Evolutionary conservation across 768 basidiomycete species (phyloP).

Genomic region (Hericium rajendrae): DNA sequence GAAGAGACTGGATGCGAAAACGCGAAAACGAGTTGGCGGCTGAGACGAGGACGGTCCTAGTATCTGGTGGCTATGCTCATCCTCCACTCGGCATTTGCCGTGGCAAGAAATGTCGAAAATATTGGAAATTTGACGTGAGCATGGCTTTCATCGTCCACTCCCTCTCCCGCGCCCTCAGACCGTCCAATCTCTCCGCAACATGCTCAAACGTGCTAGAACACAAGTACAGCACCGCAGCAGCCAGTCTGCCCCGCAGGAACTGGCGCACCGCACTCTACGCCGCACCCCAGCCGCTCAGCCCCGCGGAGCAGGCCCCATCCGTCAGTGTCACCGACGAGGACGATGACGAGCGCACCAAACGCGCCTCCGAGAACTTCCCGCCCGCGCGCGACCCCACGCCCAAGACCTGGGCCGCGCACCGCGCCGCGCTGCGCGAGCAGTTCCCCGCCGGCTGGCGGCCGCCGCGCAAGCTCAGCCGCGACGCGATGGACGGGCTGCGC

Average conservation of each 20-base stretch:
- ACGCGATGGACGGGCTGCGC: conserved; percentile 43
- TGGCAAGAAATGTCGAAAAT: too few species aligned
- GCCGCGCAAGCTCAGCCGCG: conserved; percentile 39
- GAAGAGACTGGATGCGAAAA: conserved; percentile 3
- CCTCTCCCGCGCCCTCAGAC: neutral
- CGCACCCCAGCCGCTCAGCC: conserved; percentile 4
- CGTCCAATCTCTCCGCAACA: neutral
- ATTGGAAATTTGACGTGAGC: too few species aligned
- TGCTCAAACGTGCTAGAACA: neutral
- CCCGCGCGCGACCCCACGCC: conserved; percentile 16
- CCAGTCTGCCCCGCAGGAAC: neutral
- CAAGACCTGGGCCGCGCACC: conserved; percentile 19
- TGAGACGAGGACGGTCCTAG: neutral
- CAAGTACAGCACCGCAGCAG: neutral
- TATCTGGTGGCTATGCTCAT: neutral
- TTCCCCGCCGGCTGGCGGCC: conserved; percentile 40
- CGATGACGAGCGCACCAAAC: conserved; percentile 5
- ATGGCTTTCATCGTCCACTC: neutral
- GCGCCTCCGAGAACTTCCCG: conserved; percentile 9
- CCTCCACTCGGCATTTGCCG: too few species aligned
- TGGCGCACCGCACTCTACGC: conserved; percentile 9
- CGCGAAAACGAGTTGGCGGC: neutral
- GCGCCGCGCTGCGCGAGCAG: conserved; percentile 21
- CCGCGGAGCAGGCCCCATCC: neutral
- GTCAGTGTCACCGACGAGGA: neutral